phyloP scores from a whole-genome alignment of 2,329 filamentous ascomycete genomes.

The Sporothrix phasma region DNA sequence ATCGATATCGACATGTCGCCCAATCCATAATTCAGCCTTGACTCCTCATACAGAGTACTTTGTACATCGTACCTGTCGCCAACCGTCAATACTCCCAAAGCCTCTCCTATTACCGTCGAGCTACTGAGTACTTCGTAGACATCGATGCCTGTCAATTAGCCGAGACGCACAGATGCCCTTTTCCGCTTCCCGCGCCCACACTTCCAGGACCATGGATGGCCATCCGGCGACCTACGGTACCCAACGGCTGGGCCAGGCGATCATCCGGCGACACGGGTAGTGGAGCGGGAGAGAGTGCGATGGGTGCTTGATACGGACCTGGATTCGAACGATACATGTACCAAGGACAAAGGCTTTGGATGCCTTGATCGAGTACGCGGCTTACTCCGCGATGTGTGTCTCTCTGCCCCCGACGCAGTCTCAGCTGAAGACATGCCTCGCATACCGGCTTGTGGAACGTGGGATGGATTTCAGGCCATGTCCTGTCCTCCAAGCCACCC shows the following conservation, averaged over 20 bases:
- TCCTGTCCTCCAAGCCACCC: not conserved
- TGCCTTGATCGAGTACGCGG: not conserved
- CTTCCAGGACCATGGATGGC: not conserved
- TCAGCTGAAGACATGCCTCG: not conserved
- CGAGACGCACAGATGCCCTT: slow-evolving; percentile 1
- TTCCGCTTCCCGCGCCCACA: not conserved
- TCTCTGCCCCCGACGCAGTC: not conserved
- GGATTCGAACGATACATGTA: not conserved
- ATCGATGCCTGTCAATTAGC: not conserved
- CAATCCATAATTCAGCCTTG: not conserved
- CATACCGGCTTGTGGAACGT: not conserved
- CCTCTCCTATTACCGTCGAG: not conserved
- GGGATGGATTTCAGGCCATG: not conserved
- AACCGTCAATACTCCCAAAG: not conserved
- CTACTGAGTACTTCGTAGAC: no score
- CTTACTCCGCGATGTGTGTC: not conserved
- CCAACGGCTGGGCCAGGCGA: not conserved
- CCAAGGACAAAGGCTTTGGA: not conserved
- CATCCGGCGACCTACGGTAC: not conserved
- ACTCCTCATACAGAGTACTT: no score
- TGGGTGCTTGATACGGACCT: not conserved
- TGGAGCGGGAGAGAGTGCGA: not conserved
- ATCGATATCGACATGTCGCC: not conserved
- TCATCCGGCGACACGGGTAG: not conserved
- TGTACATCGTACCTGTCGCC: not conserved